These are phyloP conservation scores for Exophiala calicioides DNA, from an alignment of 2,329 filamentous ascomycete species.

Conservation along the genomic window DNA sequence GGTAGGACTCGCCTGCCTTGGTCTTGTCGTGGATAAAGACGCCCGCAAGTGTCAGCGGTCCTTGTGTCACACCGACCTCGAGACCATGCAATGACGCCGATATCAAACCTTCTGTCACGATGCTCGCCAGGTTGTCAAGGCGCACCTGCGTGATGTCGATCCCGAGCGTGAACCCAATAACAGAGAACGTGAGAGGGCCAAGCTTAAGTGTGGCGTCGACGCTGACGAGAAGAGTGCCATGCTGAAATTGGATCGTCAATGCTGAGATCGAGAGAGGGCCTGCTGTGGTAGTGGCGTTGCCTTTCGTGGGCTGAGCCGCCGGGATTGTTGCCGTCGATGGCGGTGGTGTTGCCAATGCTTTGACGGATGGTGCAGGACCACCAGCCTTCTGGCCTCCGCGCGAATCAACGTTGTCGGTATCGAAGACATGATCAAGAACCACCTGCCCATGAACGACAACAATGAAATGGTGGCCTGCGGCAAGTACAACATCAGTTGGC, in stretches of 20 bases:
- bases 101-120: slow-evolving; percentile 37
- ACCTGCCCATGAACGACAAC: neutral
- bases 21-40: slow-evolving; percentile 36
- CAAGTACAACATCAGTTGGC: neutral
- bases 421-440: slow-evolving; percentile 8
- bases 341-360: slow-evolving; percentile 5
- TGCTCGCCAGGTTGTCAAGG: slow-evolving; percentile 14
- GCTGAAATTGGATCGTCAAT: slow-evolving; percentile 40
- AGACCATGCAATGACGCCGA: slow-evolving; percentile 37
- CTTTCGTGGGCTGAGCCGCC: slow-evolving; percentile 23
- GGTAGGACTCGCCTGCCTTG: slow-evolving; percentile 36
- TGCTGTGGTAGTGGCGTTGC: slow-evolving; percentile 31
- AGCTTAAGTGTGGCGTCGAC: slow-evolving; percentile 41
- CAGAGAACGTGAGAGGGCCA: slow-evolving; percentile 39
- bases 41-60: slow-evolving; percentile 42
- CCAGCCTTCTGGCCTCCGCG: neutral
- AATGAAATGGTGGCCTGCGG: slow-evolving; percentile 6
- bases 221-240: slow-evolving; percentile 34
- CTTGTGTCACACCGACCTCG: too few relatives aligned
- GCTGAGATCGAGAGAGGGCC: slow-evolving; percentile 40
- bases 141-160: slow-evolving; percentile 26
- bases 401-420: neutral
- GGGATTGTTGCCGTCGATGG: slow-evolving; percentile 3
- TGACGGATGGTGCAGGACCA: slow-evolving; percentile 12
- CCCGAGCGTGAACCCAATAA: slow-evolving; percentile 40